phyloP scores from a whole-genome alignment of 768 basidiomycete species.

The Phlebiopsis flavidoalba region DNA sequence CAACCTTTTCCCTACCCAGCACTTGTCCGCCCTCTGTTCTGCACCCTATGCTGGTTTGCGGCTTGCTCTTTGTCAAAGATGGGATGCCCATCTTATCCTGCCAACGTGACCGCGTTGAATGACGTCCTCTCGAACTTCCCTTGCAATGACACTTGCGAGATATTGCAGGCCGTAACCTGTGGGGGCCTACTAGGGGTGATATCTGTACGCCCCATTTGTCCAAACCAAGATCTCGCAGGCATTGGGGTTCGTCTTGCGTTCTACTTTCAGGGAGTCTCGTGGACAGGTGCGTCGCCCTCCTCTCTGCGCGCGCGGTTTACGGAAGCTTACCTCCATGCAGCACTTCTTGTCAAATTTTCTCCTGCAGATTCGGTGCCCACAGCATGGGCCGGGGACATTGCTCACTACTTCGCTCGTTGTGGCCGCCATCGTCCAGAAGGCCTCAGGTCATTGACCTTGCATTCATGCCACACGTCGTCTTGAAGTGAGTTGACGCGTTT shows the following conservation, averaged over 20 bases:
- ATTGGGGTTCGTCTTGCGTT: constrained; percentile 24
- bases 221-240: constrained; percentile 21
- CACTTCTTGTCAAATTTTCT: constrained; percentile 21
- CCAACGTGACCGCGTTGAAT: not conserved
- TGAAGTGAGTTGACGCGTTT: constrained; percentile 17
- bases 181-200: not conserved
- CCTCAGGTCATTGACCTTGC: constrained; percentile 16
- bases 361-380: constrained; percentile 21
- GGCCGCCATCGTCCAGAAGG: constrained; percentile 23
- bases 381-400: constrained; percentile 22
- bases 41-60: not conserved
- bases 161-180: not conserved
- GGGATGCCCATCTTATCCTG: not conserved
- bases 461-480: constrained; percentile 21
- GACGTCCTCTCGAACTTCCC: not conserved
- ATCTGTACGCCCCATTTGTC: constrained; percentile 14
- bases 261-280: constrained; percentile 22
- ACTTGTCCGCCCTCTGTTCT: not conserved
- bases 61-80: not conserved
- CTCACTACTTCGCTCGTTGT: constrained; percentile 22
- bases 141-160: not conserved
- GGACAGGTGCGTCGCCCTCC: constrained; percentile 16
- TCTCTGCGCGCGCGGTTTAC: not conserved
- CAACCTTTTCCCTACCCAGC: no score
- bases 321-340: constrained; percentile 2